phyloP scores from a whole-genome alignment of 78 protist genomes.

The Dictyostelium brefeldianum region DNA sequence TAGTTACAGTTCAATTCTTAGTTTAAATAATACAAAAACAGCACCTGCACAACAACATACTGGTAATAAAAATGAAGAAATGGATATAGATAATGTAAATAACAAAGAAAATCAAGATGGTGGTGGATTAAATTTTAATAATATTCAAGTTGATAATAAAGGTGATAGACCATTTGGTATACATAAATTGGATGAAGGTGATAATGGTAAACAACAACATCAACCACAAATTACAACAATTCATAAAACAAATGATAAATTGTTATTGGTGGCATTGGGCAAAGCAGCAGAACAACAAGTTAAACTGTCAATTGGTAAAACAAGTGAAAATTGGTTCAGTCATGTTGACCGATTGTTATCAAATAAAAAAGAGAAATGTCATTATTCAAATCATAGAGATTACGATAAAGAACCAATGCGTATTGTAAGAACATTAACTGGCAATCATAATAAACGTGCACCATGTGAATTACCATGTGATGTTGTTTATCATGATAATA shows the following conservation, averaged over 20 bases:
- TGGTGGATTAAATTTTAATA: neutral
- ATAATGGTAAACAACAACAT: neutral
- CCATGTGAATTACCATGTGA: conserved; percentile 53
- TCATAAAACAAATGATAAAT: neutral
- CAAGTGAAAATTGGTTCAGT: conserved; percentile 1
- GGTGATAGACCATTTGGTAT: neutral
- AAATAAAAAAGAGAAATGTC: neutral
- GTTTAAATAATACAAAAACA: neutral
- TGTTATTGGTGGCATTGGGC: neutral
- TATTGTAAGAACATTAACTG: neutral
- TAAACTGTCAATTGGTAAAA: neutral
- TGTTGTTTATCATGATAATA: neutral
- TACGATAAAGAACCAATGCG: conserved; percentile 9
- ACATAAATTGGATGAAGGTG: neutral
- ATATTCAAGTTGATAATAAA: neutral
- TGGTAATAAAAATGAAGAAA: neutral
- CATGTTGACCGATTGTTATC: neutral
- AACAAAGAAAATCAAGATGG: neutral
- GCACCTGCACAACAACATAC: neutral
- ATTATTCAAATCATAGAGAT: conserved; percentile 34
- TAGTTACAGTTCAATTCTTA: neutral
- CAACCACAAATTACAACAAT: neutral
- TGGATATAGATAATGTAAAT: neutral
- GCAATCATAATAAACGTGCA: neutral
- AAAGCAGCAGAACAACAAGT: neutral